phyloP scores from a whole-genome alignment of 2,329 filamentous ascomycete species.

The Xylariaceae sp. region DNA sequence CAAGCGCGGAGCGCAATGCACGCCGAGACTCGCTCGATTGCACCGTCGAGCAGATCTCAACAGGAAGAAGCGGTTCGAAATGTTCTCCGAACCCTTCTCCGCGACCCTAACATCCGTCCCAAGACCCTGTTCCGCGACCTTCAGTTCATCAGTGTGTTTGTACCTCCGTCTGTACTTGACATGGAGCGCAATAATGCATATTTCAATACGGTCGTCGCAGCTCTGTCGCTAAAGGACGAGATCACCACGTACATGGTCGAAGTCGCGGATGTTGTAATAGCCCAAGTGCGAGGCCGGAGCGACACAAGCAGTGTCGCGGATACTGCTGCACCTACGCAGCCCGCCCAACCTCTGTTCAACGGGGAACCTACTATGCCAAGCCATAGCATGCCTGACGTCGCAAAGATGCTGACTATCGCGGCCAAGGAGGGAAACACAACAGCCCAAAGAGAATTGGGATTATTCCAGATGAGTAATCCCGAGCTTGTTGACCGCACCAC shows the following conservation, averaged over 20 bases:
- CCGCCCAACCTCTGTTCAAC: too few species aligned
- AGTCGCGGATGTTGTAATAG: slow-evolving; percentile 68
- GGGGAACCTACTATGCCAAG: slow-evolving; percentile 43
- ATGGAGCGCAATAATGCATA: slow-evolving; percentile 74
- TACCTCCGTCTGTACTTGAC: slow-evolving; percentile 59
- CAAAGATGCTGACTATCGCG: slow-evolving; percentile 86
- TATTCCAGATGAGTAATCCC: slow-evolving; percentile 89
- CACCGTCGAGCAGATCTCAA: slow-evolving; percentile 50
- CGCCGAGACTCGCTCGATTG: slow-evolving; percentile 47
- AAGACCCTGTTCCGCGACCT: slow-evolving; percentile 79
- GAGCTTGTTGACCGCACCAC: slow-evolving; percentile 79
- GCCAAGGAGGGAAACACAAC: slow-evolving; percentile 88
- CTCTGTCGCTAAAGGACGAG: slow-evolving; percentile 83
- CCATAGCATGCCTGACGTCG: slow-evolving; percentile 74
- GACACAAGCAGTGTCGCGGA: slow-evolving; percentile 19
- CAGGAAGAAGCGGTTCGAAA: slow-evolving; percentile 59
- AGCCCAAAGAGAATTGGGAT: slow-evolving; percentile 87
- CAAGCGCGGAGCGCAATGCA: slow-evolving; percentile 40
- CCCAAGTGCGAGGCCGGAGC: slow-evolving; percentile 55
- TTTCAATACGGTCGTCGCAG: slow-evolving; percentile 84
- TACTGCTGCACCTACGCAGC: slow-evolving; percentile 24
- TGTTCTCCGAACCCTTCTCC: slow-evolving; percentile 65
- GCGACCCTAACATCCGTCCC: slow-evolving; percentile 66
- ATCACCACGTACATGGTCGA: slow-evolving; percentile 82
- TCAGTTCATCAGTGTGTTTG: slow-evolving; percentile 69